phyloP scores from a whole-genome alignment of 164 flowering plant genomes.

The Dillenia suffruticosa region DNA sequence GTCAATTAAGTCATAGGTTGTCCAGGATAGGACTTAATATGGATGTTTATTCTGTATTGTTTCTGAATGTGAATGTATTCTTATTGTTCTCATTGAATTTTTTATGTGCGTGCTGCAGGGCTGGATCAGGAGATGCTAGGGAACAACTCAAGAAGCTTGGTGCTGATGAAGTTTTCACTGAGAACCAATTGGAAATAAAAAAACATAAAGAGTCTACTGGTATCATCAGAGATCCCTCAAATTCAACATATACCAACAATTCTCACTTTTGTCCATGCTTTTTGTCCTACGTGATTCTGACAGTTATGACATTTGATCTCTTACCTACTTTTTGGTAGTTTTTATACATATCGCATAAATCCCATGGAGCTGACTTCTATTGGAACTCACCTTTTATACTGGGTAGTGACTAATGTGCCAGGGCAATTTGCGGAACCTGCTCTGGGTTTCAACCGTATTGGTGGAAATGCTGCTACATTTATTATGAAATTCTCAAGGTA shows the following conservation, averaged over 20 bases:
- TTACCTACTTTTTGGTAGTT: no score
- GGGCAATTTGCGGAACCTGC: constrained; percentile 74
- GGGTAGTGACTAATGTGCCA: constrained; percentile 16
- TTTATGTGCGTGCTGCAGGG: constrained; percentile 31
- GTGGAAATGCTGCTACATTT: constrained; percentile 85
- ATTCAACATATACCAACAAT: no score
- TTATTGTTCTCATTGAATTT: background rate
- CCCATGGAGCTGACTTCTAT: no score
- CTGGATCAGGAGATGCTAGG: constrained; percentile 71
- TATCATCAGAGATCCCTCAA: constrained; percentile 21
- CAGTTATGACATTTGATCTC: no score
- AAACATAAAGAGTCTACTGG: constrained; percentile 79
- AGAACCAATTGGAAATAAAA: constrained; percentile 72
- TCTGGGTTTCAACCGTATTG: constrained; percentile 89
- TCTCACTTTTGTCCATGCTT: no score
- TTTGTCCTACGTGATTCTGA: no score
- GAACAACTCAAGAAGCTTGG: constrained; percentile 75
- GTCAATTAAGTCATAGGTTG: no score
- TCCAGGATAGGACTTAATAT: no score
- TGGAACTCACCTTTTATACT: no score
- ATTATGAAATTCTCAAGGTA: constrained; percentile 88
- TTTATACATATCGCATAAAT: no score
- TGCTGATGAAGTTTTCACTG: constrained; percentile 80
- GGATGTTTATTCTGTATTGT: no score
- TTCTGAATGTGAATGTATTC: no score